phyloP scores from a whole-genome alignment of 257 asterid genomes.

The Solanum chilense region DNA sequence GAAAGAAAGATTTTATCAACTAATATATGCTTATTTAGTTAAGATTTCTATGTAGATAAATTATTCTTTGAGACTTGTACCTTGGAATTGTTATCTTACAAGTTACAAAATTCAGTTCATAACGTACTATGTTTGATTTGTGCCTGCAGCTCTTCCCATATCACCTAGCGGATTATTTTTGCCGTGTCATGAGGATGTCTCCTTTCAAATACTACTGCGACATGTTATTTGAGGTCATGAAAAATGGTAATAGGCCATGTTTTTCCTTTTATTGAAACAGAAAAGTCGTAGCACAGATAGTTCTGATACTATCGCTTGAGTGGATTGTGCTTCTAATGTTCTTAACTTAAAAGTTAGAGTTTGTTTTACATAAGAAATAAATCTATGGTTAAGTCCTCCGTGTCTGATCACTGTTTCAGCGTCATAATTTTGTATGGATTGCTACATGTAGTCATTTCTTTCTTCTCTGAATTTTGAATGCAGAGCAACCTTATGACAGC shows the following conservation, averaged over 20 bases:
- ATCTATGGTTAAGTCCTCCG: neutral
- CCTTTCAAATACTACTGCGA: constrained; percentile 98
- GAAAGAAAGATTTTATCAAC: neutral
- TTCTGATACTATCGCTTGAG: neutral
- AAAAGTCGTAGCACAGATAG: neutral
- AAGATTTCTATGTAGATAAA: neutral
- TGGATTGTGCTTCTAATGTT: neutral
- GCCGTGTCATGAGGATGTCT: constrained; percentile 96
- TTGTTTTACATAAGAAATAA: neutral
- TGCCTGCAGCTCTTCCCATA: constrained; percentile 85
- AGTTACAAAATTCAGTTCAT: neutral
- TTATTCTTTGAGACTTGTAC: neutral
- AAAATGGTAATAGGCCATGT: constrained; percentile 48
- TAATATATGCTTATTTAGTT: neutral
- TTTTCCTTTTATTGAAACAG: neutral
- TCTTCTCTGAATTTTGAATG: constrained; percentile 16
- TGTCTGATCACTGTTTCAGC: neutral
- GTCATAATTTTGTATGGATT: neutral
- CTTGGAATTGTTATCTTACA: neutral
- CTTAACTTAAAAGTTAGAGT: neutral
- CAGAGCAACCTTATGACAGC: constrained; percentile 99
- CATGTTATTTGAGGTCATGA: constrained; percentile 95
- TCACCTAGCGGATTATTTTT: constrained; percentile 93
- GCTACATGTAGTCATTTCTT: neutral
- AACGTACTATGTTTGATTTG: neutral